phyloP scores from a whole-genome alignment of 73 alveolate genomes.

The Halteria grandinella region DNA sequence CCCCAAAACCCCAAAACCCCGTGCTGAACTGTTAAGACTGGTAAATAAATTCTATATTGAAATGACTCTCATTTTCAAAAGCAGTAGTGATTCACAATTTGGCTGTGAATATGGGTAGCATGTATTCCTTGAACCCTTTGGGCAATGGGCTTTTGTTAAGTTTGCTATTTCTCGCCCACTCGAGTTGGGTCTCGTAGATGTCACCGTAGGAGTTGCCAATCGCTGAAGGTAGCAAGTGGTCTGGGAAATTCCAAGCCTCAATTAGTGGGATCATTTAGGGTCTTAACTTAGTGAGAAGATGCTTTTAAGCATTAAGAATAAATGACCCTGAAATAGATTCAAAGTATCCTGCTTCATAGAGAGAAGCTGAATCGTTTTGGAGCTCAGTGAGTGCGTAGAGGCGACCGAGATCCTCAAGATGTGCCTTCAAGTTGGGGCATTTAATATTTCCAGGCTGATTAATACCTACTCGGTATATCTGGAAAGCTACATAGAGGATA shows the following conservation, averaged over 20 bases:
- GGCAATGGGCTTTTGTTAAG: constrained; percentile 28
- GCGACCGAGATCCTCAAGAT: not conserved
- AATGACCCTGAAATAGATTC: not conserved
- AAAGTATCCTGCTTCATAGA: constrained; percentile 64
- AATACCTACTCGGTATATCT: not conserved
- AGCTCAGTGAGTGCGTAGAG: constrained; percentile 22
- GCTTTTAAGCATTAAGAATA: constrained; percentile 40
- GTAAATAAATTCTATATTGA: no score
- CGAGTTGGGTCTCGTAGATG: constrained; percentile 61
- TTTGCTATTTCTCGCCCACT: constrained; percentile 53
- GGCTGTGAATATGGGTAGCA: constrained; percentile 40
- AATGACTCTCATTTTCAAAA: not conserved
- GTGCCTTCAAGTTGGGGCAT: not conserved
- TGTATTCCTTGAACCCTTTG: constrained; percentile 58
- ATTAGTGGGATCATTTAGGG: constrained; percentile 52
- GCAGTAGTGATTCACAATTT: constrained; percentile 48
- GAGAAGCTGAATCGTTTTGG: constrained; percentile 16
- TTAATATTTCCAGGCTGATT: not conserved
- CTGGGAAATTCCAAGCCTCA: constrained; percentile 47
- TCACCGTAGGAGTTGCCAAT: constrained; percentile 76
- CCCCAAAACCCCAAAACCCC: not conserved
- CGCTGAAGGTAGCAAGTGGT: constrained; percentile 33
- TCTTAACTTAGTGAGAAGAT: constrained; percentile 22
- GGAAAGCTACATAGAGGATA: not conserved
- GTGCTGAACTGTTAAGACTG: no score